phyloP scores from a whole-genome alignment of 371 early-diverging fungal genomes.

The Actinomucor elegans region DNA sequence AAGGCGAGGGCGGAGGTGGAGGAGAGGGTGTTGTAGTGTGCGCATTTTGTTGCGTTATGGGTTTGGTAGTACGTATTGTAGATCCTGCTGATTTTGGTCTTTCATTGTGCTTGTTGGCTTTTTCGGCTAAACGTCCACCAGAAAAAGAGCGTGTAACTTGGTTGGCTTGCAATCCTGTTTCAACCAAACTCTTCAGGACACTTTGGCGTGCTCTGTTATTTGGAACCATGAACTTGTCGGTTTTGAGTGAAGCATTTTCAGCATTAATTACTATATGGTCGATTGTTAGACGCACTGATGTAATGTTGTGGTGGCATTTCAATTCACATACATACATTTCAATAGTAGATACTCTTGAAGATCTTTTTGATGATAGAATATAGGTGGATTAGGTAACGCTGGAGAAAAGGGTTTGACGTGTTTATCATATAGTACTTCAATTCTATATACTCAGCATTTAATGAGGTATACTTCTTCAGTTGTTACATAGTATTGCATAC shows the following conservation, averaged over 20 bases:
- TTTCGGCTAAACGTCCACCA: background rate
- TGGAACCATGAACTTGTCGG: conserved; percentile 54
- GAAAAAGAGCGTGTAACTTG: conserved; percentile 9
- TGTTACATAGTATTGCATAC: too few relatives aligned
- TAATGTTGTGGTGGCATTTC: background rate
- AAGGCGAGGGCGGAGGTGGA: conserved; percentile 2
- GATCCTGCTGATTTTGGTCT: conserved; percentile 19
- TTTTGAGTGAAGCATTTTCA: conserved; percentile 70
- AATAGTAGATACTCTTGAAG: conserved; percentile 60
- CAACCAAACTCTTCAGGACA: conserved; percentile 42
- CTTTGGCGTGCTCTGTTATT: conserved; percentile 51
- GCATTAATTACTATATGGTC: conserved; percentile 60
- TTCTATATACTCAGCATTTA: conserved; percentile 26
- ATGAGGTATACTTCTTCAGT: too few relatives aligned
- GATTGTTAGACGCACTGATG: background rate
- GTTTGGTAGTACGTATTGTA: background rate
- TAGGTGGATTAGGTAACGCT: conserved; percentile 60
- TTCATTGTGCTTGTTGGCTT: background rate
- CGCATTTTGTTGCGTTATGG: background rate
- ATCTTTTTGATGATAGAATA: conserved; percentile 50
- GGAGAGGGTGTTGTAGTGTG: background rate
- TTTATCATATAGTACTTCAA: conserved; percentile 53
- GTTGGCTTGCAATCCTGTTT: conserved; percentile 28
- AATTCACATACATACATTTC: conserved; percentile 37
- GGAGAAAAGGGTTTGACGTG: conserved; percentile 69